Evolutionary conservation across 768 basidiomycete genomes (phyloP), one percentile per base, ranked within the genome.

Genomic region (Phylloporus sp.): DNA sequence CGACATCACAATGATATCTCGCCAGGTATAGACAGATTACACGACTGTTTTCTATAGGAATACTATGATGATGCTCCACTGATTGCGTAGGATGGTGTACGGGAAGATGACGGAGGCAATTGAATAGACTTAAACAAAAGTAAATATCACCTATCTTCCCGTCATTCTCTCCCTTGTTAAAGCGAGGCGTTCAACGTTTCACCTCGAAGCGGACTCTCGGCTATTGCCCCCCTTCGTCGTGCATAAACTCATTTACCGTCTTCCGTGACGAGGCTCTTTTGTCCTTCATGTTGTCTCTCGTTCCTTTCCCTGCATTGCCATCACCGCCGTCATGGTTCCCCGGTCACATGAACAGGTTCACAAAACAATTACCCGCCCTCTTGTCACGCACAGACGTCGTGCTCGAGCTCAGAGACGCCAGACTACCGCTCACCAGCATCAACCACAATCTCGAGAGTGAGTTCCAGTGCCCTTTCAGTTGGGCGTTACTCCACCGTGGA

Each of bases 271-370:
- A 47, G 53, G 42, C 36, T 46, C 40, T 61, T 52, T 55, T 46
- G 36, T 34, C 38, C 18, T 29, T 29, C 49, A 70, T 69, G 69
- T 53, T 71, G 50, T 59, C 61, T 37, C 55, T 55, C 55, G 55
- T 75, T 38, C 63, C 65, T 28, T 66, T 71, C 49, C 74, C 76
- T 46, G 67, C 69, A 45, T 76, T 92, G 20, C 81, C 86, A 35
- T 68, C 71, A 37, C 83, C 90, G 24, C 85, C 86, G 42, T 93
- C 92, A 75, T 96, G 92, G 92, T 95, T 85, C 70, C 90, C 90
- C 21, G 93, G 93, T 27, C 93, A 97, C 68, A 97, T 96, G 93
- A 84, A 81, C 68, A 80, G 82, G 59, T 95, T 95, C 63, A 78
- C 83, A 34, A 77, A 82, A 50, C 78, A 79, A 63, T 72, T 96